Percentiles rank a stretch among this genome's conserved stretches.
These are phyloP conservation scores for Lecanoromycetidae sp. DNA, from an alignment of 2,329 filamentous ascomycete species.

Conservation along the genomic window DNA sequence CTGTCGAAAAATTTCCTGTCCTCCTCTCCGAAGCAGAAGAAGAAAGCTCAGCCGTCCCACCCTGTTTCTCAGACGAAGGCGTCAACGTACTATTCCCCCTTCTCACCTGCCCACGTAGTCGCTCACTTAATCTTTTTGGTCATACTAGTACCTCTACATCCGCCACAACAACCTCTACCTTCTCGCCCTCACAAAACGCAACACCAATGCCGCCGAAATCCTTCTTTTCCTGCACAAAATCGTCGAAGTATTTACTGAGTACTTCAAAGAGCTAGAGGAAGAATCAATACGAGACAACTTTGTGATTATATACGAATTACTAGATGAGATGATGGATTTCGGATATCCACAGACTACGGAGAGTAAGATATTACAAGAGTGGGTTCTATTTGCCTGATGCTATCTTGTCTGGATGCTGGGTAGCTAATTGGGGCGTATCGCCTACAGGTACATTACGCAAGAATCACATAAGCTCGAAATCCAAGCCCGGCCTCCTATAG, in stretches of 20 bases:
- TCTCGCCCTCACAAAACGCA: conserved; percentile 92
- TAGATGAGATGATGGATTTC: conserved; percentile 99
- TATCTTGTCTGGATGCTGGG: neutral
- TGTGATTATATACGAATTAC: conserved; percentile 94
- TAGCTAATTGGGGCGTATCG: neutral
- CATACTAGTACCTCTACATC: conserved; percentile 86
- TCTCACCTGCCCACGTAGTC: neutral
- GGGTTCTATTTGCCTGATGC: conserved; percentile 19
- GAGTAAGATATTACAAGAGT: conserved; percentile 93
- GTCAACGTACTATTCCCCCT: conserved; percentile 65
- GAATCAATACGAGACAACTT: conserved; percentile 99
- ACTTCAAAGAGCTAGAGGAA: conserved; percentile 98
- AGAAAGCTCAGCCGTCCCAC: conserved; percentile 92
- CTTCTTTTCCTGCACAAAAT: conserved; percentile 96
- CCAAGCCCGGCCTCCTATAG: conserved; percentile 89
- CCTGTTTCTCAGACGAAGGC: conserved; percentile 95
- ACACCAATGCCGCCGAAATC: conserved; percentile 97
- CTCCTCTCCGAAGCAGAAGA: conserved; percentile 97
- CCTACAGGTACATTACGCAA: conserved; percentile 74
- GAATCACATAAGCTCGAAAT: conserved; percentile 98
- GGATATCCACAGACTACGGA: conserved; percentile 98
- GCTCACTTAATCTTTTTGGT: too few species aligned
- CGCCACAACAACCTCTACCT: conserved; percentile 98
- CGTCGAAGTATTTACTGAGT: conserved; percentile 98
- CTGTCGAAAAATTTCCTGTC: conserved; percentile 93